phyloP scores from a whole-genome alignment of 768 basidiomycete genomes.

The Pisolithus albus region DNA sequence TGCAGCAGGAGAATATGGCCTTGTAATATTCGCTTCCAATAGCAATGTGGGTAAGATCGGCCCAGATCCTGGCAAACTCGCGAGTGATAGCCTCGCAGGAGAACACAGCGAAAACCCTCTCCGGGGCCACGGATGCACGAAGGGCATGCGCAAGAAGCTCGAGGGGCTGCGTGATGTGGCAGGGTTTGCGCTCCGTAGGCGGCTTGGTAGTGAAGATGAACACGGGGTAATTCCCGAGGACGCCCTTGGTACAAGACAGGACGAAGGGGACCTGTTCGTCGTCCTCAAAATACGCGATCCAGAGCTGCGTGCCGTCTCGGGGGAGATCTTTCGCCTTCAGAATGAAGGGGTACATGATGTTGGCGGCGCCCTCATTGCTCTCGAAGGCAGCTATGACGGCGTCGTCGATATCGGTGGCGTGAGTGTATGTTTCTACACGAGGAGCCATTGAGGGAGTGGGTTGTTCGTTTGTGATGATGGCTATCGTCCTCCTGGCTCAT shows the following conservation, averaged over 20 bases:
- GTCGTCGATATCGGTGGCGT: conserved; percentile 12
- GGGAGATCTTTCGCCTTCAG: conserved; percentile 16
- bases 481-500: neutral
- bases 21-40: conserved; percentile 46
- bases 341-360: conserved; percentile 38
- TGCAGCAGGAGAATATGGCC: conserved; percentile 53
- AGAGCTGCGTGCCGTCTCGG: conserved; percentile 16
- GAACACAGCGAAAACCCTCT: conserved; percentile 62
- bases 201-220: conserved; percentile 52
- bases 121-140: conserved; percentile 22
- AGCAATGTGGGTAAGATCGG: conserved; percentile 35
- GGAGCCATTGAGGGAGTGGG: conserved; percentile 16
- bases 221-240: conserved; percentile 55
- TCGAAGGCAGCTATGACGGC: conserved; percentile 26
- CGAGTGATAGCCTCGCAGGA: conserved; percentile 41
- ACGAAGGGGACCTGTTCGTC: conserved; percentile 31
- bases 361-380: conserved; percentile 28
- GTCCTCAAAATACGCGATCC: conserved; percentile 25
- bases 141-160: conserved; percentile 36
- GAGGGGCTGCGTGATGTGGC: conserved; percentile 37
- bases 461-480: conserved; percentile 7
- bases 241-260: conserved; percentile 51
- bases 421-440: conserved; percentile 2
- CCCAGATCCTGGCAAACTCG: conserved; percentile 46
- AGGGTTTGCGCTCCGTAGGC: conserved; percentile 30